phyloP scores from a whole-genome alignment of 140 eudicot species.

The Bidens hawaiensis region DNA sequence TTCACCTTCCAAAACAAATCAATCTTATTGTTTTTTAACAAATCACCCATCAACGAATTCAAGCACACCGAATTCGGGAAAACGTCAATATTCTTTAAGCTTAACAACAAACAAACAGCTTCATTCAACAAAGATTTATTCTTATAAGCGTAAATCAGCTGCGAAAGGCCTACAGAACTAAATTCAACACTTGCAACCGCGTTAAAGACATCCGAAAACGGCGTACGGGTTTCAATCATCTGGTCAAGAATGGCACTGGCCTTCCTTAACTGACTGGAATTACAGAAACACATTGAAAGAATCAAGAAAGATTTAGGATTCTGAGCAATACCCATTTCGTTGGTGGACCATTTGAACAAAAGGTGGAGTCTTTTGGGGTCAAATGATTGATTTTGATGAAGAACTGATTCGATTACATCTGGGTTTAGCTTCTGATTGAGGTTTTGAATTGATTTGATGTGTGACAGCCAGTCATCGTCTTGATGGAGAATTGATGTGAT shows the following conservation, averaged over 20 bases:
- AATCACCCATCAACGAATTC: conserved; percentile 41
- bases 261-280: conserved; percentile 15
- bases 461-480: conserved; percentile 19
- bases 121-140: conserved; percentile 28
- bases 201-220: conserved; percentile 15
- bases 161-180: conserved; percentile 30
- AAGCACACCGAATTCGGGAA: conserved; percentile 34
- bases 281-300: conserved; percentile 31
- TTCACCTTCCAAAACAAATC: conserved; percentile 43
- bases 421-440: conserved; percentile 30
- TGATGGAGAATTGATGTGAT: conserved; percentile 27
- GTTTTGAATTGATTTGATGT: conserved; percentile 18
- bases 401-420: conserved; percentile 25
- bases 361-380: conserved; percentile 18
- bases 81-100: neutral
- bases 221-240: conserved; percentile 25
- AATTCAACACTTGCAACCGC: conserved; percentile 3
- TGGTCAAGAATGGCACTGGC: conserved; percentile 26
- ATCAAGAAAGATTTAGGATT: conserved; percentile 22
- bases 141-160: conserved; percentile 42
- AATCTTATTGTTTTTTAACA: conserved; percentile 35
- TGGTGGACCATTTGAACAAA: conserved; percentile 30
- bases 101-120: conserved; percentile 28
- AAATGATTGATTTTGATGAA: conserved; percentile 29
- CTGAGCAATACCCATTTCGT: conserved; percentile 24